phyloP scores from a whole-genome alignment of 2,329 filamentous ascomycete species.

The Pseudocercospora ulei region DNA sequence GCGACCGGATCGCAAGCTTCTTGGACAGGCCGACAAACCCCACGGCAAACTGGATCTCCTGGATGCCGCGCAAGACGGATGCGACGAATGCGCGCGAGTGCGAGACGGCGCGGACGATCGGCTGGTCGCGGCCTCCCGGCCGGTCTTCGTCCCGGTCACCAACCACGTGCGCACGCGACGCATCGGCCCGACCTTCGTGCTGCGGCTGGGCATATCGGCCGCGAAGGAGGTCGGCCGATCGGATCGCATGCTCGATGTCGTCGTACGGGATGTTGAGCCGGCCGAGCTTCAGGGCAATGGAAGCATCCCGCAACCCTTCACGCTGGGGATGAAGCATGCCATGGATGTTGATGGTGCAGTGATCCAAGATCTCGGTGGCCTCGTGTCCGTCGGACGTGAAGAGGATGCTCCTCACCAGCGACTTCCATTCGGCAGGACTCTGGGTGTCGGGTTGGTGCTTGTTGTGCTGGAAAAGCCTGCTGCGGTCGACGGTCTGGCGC shows the following conservation, averaged over 20 bases:
- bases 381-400: constrained; percentile 80
- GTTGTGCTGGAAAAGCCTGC: constrained; percentile 75
- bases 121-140: constrained; percentile 56
- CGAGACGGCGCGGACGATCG: constrained; percentile 70
- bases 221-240: constrained; percentile 46
- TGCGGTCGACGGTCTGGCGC: constrained; percentile 80
- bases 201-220: constrained; percentile 32
- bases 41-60: constrained; percentile 91
- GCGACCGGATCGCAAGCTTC: constrained; percentile 58
- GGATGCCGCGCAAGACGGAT: constrained; percentile 82
- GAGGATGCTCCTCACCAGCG: constrained; percentile 72
- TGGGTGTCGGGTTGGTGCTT: constrained; percentile 54
- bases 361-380: constrained; percentile 78
- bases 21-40: constrained; percentile 83
- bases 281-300: constrained; percentile 81
- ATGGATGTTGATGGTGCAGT: constrained; percentile 79
- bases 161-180: constrained; percentile 62
- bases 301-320: constrained; percentile 80
- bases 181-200: constrained; percentile 39
- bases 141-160: constrained; percentile 61
- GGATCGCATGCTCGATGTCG: constrained; percentile 59
- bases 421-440: constrained; percentile 85
- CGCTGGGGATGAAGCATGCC: constrained; percentile 76
- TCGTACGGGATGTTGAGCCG: constrained; percentile 85
- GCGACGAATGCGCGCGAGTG: constrained; percentile 88